Evolutionary conservation across 805 yeast species (phyloP).

Genomic region (Candida ascalaphidarum): DNA sequence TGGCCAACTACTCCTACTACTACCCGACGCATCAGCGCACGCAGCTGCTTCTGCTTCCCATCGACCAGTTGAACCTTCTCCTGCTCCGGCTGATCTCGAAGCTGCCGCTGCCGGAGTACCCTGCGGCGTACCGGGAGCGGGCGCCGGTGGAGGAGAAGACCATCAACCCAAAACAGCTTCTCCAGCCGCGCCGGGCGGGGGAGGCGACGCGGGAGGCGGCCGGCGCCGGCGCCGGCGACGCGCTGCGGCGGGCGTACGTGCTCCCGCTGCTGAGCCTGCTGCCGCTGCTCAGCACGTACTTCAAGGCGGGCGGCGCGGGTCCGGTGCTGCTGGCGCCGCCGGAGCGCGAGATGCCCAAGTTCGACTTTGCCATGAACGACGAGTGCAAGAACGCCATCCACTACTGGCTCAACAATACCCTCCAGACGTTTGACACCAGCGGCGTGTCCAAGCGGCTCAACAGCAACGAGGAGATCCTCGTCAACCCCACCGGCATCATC

Average conservation of each 20-base stretch:
- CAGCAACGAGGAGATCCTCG: constrained; percentile 7
- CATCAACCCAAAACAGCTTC: constrained; percentile 23
- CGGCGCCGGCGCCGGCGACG: too few relatives aligned
- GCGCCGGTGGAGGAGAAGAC: constrained; percentile 13
- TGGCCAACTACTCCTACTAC: too few relatives aligned
- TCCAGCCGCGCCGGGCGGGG: constrained; percentile 1
- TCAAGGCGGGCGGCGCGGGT: background rate
- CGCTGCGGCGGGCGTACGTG: constrained; percentile 5
- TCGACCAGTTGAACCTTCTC: constrained; percentile 19
- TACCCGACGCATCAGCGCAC: background rate
- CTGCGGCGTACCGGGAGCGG: background rate
- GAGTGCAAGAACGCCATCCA: constrained; percentile 32
- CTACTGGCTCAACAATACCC: constrained; percentile 21
- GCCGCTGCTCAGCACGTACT: constrained; percentile 7
- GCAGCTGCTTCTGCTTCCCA: constrained; percentile 5
- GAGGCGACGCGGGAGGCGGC: background rate
- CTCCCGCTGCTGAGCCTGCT: constrained; percentile 7
- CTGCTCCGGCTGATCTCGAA: constrained; percentile 6
- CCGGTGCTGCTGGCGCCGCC: background rate
- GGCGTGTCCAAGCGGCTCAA: constrained; percentile 3
- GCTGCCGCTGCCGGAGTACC: constrained; percentile 9
- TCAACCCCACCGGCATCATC: constrained; percentile 22
- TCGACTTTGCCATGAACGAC: constrained; percentile 21
- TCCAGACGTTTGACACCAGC: constrained; percentile 7
- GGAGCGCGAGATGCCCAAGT: background rate